These are phyloP conservation scores for Rhizophora mangle DNA, from an alignment of 345 rosid genomes.

Conservation along the genomic window DNA sequence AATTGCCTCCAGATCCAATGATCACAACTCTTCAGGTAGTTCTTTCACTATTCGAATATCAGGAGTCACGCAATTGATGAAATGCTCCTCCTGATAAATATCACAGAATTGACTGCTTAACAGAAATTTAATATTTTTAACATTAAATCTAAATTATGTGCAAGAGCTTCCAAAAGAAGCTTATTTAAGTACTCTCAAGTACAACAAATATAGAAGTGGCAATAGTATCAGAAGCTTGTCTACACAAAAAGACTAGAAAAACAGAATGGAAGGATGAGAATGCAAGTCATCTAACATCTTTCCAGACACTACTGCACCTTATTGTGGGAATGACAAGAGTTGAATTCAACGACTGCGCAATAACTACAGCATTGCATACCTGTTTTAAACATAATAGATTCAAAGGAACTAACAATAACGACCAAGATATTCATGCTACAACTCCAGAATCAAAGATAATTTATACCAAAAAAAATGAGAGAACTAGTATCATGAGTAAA, in stretches of 20 bases:
- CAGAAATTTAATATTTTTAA: conserved; percentile 17
- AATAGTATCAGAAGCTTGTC: background rate
- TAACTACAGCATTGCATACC: conserved; percentile 89
- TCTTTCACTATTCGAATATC: conserved; percentile 81
- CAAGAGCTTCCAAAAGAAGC: background rate
- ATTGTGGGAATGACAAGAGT: conserved; percentile 87
- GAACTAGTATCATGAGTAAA: background rate
- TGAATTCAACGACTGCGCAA: conserved; percentile 80
- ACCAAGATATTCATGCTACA: background rate
- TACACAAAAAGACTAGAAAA: background rate
- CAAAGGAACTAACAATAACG: conserved; percentile 16
- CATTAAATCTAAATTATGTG: conserved; percentile 18
- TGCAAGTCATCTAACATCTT: conserved; percentile 68
- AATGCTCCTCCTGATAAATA: conserved; percentile 90
- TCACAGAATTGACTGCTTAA: conserved; percentile 75
- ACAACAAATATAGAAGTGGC: too few relatives aligned
- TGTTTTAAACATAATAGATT: conserved; percentile 30
- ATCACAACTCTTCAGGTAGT: conserved; percentile 72
- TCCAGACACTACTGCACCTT: conserved; percentile 95
- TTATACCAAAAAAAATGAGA: background rate
- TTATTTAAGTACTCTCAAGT: too few relatives aligned
- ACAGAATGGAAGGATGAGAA: background rate
- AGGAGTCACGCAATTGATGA: conserved; percentile 67
- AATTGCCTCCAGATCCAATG: conserved; percentile 80
- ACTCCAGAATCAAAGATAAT: conserved; percentile 7